Conservation (phyloP, 192 early-diverging fungal genomes). For the Linnemannia schmuckeri region DNA sequence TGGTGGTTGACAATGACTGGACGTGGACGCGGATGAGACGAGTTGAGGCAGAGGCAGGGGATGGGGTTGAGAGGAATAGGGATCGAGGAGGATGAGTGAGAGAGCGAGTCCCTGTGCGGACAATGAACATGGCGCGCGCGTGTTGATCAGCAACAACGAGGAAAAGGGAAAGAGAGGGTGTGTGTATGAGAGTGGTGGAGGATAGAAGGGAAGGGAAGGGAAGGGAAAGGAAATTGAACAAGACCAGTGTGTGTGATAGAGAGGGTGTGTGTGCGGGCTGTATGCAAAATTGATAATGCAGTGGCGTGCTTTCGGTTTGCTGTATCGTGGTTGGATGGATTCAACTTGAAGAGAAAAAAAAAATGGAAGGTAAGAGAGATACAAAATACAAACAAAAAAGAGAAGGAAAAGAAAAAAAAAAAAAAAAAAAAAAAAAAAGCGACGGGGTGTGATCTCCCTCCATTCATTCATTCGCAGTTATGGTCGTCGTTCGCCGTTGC, state of each 20-base stretch:
- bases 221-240: background rate
- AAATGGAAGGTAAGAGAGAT: too few species aligned
- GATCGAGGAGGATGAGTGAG: background rate
- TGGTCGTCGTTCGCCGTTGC: background rate
- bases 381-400: too few species aligned
- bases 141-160: background rate
- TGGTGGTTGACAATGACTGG: background rate
- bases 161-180: background rate
- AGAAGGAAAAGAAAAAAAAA: too few species aligned
- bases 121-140: conserved; percentile 49
- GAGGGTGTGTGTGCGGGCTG: too few species aligned
- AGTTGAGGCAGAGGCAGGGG: background rate
- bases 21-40: background rate
- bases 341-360: background rate
- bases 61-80: conserved; percentile 10
- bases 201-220: too few species aligned
- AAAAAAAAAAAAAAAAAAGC: too few species aligned
- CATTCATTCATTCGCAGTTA: too few species aligned
- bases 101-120: conserved; percentile 44
- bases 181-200: background rate
- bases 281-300: too few species aligned
- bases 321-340: too few species aligned
- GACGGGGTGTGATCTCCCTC: too few species aligned
- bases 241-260: too few species aligned
- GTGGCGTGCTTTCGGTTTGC: too few species aligned